Evolutionary conservation across 2,329 filamentous ascomycete species (phyloP), one percentile per base, ranked within the genome.

Genomic region (Calonectria hongkongensis): DNA sequence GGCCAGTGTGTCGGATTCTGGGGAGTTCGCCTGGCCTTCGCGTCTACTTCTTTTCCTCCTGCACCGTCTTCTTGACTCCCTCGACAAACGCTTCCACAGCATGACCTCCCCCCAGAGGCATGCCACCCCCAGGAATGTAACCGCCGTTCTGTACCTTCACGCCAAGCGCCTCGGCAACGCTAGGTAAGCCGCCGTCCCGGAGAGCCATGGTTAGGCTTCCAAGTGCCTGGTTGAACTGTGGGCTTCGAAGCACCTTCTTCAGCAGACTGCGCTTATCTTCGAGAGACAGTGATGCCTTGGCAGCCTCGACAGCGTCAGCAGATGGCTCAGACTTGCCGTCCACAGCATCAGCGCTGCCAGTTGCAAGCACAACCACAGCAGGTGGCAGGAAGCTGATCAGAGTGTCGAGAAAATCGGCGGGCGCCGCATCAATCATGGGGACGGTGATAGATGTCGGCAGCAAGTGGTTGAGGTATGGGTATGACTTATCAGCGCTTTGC

Each of bases 41-140:
- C 4, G n/a, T 54, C 73, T 48, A 78, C 65, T 75, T 80, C 76
- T 84, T 79, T 79, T 88, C 84, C 71, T 93, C 90, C 85, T 94
- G 89, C 0, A 95, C 93, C 7, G 91, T 92, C 85, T 91, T 93
- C 88, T 94, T 97, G 60, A 98, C 92, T 3, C 96, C 97, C 69
- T 97, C 91, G 27, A 99, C 89, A 84, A 99, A 99, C 4, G 94
- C 94, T 86, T 97, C 93, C 2, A 99, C 92, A 15, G 96, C 96
- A 79, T 97, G 93, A 7, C 94, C 94, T 66, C 96, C 96, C 51
- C 96, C 96, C 56, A 98, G 85, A 2, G 96, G 96, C 87, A 98
- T 92, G 64, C 91, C 93, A 7, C 94, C 93, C 68, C 94, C 92
- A 74, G 89, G 89, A 80, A 98, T 89, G 75, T 94, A 94, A 4